Evolutionary conservation across 257 asterid species (phyloP).

Genomic region (Handroanthus guayacan): DNA sequence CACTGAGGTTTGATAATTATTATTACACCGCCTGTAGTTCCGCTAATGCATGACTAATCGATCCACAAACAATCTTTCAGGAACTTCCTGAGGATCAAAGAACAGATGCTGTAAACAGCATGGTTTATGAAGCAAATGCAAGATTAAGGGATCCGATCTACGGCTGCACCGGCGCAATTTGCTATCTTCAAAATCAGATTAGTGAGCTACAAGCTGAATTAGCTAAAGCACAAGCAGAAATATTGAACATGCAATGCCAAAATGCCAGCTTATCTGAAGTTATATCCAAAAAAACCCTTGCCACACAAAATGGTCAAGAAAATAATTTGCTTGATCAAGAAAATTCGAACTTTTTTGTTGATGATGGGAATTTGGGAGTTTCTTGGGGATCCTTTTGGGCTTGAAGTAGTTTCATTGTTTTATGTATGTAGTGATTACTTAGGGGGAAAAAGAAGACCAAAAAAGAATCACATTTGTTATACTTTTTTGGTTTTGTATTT

Average conservation of each 20-base stretch:
- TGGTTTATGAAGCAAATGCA: constrained; percentile 84
- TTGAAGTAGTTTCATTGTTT: constrained; percentile 10
- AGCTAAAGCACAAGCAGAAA: constrained; percentile 66
- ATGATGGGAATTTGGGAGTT: constrained; percentile 34
- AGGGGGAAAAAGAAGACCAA: too few relatives aligned
- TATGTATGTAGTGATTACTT: not conserved
- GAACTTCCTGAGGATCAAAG: constrained; percentile 68
- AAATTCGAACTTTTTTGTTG: constrained; percentile 27
- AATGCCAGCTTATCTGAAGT: constrained; percentile 37
- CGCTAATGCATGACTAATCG: too few relatives aligned
- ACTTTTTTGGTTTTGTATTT: too few relatives aligned
- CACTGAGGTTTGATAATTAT: too few relatives aligned
- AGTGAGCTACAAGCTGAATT: constrained; percentile 66
- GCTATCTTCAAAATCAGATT: constrained; percentile 64
- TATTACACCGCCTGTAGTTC: too few relatives aligned
- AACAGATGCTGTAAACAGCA: constrained; percentile 77
- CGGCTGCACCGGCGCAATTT: constrained; percentile 72
- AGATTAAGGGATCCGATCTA: constrained; percentile 72
- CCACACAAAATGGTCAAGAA: not conserved
- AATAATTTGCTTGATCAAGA: not conserved
- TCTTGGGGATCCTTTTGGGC: constrained; percentile 45
- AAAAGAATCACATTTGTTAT: too few relatives aligned
- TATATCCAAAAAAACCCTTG: not conserved
- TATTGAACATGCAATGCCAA: constrained; percentile 64
- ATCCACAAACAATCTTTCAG: constrained; percentile 28